Conservation (phyloP, 2,329 filamentous ascomycete species). For the Penicillium paneum region DNA sequence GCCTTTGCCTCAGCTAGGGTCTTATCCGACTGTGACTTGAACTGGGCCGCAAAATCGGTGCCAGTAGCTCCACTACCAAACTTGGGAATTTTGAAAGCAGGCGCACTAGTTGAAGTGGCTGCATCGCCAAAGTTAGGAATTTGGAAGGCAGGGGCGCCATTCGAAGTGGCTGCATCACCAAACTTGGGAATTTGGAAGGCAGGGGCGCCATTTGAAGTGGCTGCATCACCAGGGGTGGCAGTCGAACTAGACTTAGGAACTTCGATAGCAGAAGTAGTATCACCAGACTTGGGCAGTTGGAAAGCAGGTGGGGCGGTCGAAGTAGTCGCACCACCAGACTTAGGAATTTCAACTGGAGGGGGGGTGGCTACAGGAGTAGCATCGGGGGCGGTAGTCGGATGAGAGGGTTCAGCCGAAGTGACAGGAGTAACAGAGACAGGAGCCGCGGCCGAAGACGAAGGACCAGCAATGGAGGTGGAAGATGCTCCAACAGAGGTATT, state of each 20-base stretch:
- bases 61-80: constrained; percentile 26
- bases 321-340: background rate
- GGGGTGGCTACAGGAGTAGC: background rate
- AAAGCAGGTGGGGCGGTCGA: constrained; percentile 4
- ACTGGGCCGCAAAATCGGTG: constrained; percentile 43
- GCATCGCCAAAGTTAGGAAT: background rate
- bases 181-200: constrained; percentile 2
- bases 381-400: background rate
- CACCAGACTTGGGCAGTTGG: background rate
- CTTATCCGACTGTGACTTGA: constrained; percentile 40
- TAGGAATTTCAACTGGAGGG: constrained; percentile 4
- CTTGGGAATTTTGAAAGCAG: constrained; percentile 27
- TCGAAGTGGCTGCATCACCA: background rate
- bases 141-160: constrained; percentile 3
- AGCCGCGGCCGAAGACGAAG: constrained; percentile 8
- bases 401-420: background rate
- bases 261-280: background rate
- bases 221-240: constrained; percentile 12
- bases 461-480: background rate
- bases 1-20: constrained; percentile 44
- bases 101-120: background rate
- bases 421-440: background rate
- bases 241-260: constrained; percentile 40
- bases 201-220: constrained; percentile 18
- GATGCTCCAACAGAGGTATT: background rate